Base-by-base conservation (phyloP, 441 rosid genomes). In the Erodium trifolium region DNA sequence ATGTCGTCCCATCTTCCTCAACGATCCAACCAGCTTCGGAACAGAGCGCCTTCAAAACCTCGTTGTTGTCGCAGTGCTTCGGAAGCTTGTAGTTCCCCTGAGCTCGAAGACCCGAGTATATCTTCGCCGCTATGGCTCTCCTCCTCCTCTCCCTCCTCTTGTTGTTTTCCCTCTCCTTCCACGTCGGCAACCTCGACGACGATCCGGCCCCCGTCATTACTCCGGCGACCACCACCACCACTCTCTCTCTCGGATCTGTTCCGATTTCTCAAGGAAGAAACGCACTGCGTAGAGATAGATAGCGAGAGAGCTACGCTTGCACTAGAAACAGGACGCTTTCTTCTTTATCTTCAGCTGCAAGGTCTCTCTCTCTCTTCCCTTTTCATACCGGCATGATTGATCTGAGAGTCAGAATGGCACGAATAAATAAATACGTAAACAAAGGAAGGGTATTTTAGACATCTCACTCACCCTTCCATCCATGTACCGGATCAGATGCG, bases 51-150 rank as follows among this genome's bases (percentile, higher is more conserved):
- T 88, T 85, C 78, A 88, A 83, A 37, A 88, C 93, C 69, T 88
- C 93, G 76, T 86, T 88, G 73, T 88, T 88, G 76, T 88, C 91
- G 45, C 93, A 85, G 73, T 86, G 93, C 68, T 88, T 88, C 60
- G 91, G 91, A 31, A 88, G 89, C 76, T 85, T 88, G 74, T 68
- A 88, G 76, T 80, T 88, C 0, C 93, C 93, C 77, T 88, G 89
- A 73, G 89, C 84, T 47, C 91, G 73, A 49, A 86, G 93, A 2
- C 93, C 93, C 3, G 88, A 4, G 77, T 81, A 86, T 43, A 88
- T 86, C 89, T 88, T 88, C 3, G 93, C 93, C 14, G 93, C 89
- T 49, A 88, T 85, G 37, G 93, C 93, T 73, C 91, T 83, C 79
- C 91, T 81, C 70, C 88, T 77, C 67, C 93, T 77, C 75, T 88